Evolutionary conservation across 176 grass and related monocot species (phyloP), one percentile per base, ranked within the genome.

Genomic region (Avena eriantha): DNA sequence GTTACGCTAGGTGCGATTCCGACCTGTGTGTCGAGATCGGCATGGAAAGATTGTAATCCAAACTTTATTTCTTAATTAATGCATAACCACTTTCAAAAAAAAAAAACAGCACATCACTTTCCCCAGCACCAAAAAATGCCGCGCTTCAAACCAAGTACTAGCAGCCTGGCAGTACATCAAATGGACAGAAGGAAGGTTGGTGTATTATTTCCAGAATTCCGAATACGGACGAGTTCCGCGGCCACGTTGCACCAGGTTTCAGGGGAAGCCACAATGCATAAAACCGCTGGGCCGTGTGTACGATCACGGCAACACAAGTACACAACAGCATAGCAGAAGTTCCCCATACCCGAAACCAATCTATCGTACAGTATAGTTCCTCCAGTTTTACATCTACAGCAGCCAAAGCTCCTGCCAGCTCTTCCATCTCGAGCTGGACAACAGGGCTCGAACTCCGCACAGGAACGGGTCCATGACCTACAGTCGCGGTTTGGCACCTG

Each of bases 401-500:
- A 81, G 5, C 54, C n/a, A 65, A 16, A 70, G 33, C n/a, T 72
- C 54, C 19, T 73, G 41, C 21, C 58, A 48, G 5, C 22, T 48
- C 59, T 65, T 81, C 5, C 43, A 50, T 34, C 74, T 60, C 26
- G 1, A 26, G 49, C 35, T 23, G 41, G 69, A 70, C 60, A 45
- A 73, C 26, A n/a, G 3, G 48, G 26, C 24, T 41, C 29, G 5
- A 36, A 39, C 5, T 50, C 19, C 11, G 1, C 64, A 59, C 13
- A 24, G 18, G 35, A 35, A 69, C 1, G 14, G 24, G 8, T 2
- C 3, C 2, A 67, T 24, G 10, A 47, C 49, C 50, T 84, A 91
- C 3, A 91, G 85, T 5, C 69, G 89, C 0, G 89, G 58, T 22
- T 39, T 80, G 8, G 41, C 76, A 76, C 57, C 68, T 69, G 48